Percentiles rank a stretch among this genome's conserved stretches.
These are phyloP conservation scores for Logfia minima DNA, from an alignment of 129 eudicot species.

Conservation along the genomic window DNA sequence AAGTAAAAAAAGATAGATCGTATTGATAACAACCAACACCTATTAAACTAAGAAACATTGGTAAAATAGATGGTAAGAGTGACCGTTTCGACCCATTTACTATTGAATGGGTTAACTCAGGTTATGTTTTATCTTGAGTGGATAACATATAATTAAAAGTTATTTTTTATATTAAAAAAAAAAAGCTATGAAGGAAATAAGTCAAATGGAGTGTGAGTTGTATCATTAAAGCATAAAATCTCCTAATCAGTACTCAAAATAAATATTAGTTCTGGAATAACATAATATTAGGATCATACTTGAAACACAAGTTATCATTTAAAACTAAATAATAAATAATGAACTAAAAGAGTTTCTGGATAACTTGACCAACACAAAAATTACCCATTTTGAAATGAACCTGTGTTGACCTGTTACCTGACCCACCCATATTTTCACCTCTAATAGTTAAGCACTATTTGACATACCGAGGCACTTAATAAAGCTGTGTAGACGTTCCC, in stretches of 20 bases:
- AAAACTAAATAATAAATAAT: background rate
- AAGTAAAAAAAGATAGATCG: constrained; percentile 9
- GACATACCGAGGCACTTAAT: constrained; percentile 82
- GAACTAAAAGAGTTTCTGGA: background rate
- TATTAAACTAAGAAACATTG: background rate
- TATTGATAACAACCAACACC: constrained; percentile 15
- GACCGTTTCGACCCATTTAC: constrained; percentile 2
- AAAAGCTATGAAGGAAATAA: background rate
- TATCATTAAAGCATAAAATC: background rate
- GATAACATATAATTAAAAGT: too few relatives aligned
- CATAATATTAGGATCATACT: background rate
- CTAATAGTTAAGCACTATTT: background rate
- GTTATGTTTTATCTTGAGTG: background rate
- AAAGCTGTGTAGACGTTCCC: constrained; percentile 59
- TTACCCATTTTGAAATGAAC: background rate
- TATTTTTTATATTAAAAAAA: too few relatives aligned
- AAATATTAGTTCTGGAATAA: background rate
- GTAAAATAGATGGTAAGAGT: constrained; percentile 12
- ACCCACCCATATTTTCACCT: background rate
- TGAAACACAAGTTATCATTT: background rate
- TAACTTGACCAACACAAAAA: constrained; percentile 2
- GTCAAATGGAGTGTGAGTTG: background rate
- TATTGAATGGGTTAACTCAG: background rate
- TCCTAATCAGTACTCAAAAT: background rate
- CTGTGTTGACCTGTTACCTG: background rate